phyloP scores from a whole-genome alignment of 2,329 filamentous ascomycete species.

The Xylariaceae sp. region DNA sequence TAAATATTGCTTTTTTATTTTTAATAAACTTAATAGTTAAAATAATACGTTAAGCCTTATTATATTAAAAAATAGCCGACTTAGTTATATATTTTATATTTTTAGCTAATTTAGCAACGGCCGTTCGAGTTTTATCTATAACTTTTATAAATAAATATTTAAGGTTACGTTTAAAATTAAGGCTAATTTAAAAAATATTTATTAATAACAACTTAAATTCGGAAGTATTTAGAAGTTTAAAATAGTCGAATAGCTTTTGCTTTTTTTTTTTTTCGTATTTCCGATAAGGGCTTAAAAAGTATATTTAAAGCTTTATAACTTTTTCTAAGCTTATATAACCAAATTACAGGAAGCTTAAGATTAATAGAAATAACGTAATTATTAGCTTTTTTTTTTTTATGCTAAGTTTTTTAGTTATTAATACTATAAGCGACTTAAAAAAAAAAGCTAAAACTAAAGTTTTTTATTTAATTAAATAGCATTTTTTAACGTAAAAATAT shows the following conservation, averaged over 20 bases:
- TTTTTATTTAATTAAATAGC: neutral
- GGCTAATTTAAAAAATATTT: neutral
- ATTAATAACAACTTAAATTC: neutral
- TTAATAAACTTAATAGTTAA: neutral
- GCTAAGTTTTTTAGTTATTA: neutral
- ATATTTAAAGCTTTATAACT: neutral
- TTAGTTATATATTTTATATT: neutral
- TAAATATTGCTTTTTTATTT: neutral
- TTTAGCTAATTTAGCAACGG: neutral
- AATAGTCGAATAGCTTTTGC: neutral
- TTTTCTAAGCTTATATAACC: neutral
- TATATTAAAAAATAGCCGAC: neutral
- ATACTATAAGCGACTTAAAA: neutral
- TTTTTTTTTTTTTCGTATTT: neutral
- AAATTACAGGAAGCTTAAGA: too few relatives aligned
- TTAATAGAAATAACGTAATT: too few relatives aligned
- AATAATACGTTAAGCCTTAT: neutral
- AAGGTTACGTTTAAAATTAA: neutral
- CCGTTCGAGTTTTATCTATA: neutral
- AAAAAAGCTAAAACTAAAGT: neutral
- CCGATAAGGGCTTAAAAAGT: neutral
- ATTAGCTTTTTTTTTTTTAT: neutral
- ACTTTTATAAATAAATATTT: neutral
- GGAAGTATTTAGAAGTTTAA: neutral
- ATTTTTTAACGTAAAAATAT: neutral